phyloP scores from a whole-genome alignment of 169 alveolate species.

The Besnoitia besnoiti region DNA sequence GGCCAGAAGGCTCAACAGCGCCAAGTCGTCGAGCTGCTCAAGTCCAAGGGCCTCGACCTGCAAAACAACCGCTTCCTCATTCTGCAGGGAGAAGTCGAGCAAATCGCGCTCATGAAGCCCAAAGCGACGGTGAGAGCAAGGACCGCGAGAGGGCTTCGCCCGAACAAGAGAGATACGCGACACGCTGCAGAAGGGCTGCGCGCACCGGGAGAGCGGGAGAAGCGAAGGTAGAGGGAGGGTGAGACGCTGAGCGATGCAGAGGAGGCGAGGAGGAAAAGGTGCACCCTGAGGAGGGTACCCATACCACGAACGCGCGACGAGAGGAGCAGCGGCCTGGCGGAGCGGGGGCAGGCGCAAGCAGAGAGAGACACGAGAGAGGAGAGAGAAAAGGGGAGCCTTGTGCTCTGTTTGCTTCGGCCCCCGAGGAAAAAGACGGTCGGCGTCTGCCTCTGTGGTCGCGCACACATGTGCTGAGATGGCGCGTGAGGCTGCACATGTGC shows the following conservation, averaged over 20 bases:
- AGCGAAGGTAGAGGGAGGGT: background rate
- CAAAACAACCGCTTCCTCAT: conserved; percentile 93
- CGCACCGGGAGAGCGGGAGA: background rate
- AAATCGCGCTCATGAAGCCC: conserved; percentile 97
- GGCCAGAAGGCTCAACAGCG: conserved; percentile 16
- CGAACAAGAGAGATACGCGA: background rate
- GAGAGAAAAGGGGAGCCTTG: too few relatives aligned
- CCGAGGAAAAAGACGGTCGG: too few relatives aligned
- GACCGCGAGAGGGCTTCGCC: background rate
- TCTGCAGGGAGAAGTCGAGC: conserved; percentile 97
- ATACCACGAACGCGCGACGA: too few relatives aligned
- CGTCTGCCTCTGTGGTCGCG: too few relatives aligned
- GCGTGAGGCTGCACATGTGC: too few relatives aligned
- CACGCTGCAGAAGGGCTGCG: background rate
- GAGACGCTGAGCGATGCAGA: background rate
- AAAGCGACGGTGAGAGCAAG: conserved; percentile 78
- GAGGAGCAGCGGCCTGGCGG: too few relatives aligned
- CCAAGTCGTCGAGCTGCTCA: conserved; percentile 87
- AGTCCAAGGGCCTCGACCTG: conserved; percentile 93
- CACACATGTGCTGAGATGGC: too few relatives aligned
- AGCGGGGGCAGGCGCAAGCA: too few relatives aligned
- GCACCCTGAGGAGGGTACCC: too few relatives aligned
- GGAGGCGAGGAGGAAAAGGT: too few relatives aligned
- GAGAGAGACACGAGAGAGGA: too few relatives aligned
- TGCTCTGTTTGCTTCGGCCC: too few relatives aligned